Base-by-base conservation (phyloP, 345 rosid genomes). In the Salix purpurea region DNA sequence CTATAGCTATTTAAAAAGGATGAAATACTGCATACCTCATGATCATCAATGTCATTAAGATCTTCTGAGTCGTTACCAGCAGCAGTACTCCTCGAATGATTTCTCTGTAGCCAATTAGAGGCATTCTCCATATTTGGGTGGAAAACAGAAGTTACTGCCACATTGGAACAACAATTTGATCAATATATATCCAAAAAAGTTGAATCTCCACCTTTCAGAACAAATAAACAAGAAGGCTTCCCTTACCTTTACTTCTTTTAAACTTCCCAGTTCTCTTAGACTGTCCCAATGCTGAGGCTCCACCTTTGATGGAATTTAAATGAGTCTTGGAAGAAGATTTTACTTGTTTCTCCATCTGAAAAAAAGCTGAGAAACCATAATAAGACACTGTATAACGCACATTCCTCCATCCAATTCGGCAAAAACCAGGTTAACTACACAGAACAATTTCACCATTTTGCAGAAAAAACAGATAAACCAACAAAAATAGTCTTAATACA, bases 31-130 rank as follows among this genome's bases (percentile, higher is more conserved):
- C 70, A 74, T 78, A 84, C 86, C 86, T 84, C 86, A 46, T 76
- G 71, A 73, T 84, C 82, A 78, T 68, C 50, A 19, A 84, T 78
- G 73, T 69, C 65, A 75, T 76, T 78, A 28, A 84, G 74, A 71
- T 75, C 80, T 42, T 72, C 70, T 18, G 75, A 70, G 74, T 66
- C 39, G 40, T 71, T 32, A 15, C 16, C 44, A 32, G 42, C 34
- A 5, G 40, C 39, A 66, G 69, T 30, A 16, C 36, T 66, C 69
- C 36, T 32, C 69, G 36, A 13, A 5, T 26, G 4, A 16, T 13
- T 39, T 11, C 69, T 18, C 9, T 6, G 2, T 34, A 34, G 15
- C 40, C 40, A 15, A 32, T 65, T 65, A 14, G 34, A 32, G 23
- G 19, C 73, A 67, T 23, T 44, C 50, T 44, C 79, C 19, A 39